Evolutionary conservation across 1,284 basidiomycete species (phyloP).

Genomic region (Cronartium ribicola): DNA sequence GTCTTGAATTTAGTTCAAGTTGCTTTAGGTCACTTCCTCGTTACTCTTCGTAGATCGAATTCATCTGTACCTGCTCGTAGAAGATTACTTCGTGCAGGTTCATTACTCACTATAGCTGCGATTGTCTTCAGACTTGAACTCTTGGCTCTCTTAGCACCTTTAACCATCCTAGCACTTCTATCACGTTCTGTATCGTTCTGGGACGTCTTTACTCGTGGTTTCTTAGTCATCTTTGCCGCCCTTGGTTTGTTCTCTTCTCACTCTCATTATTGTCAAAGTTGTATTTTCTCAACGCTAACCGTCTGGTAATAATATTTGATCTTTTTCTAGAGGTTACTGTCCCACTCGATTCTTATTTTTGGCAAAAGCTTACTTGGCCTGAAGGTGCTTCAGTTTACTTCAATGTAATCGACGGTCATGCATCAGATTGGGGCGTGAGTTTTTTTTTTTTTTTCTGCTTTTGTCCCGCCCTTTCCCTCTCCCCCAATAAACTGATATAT

Average conservation of each 20-base stretch:
- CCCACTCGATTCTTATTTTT: conserved; percentile 78
- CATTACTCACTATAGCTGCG: conserved; percentile 63
- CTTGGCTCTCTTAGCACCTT: conserved; percentile 62
- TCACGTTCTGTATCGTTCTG: conserved; percentile 55
- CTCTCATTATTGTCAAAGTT: neutral
- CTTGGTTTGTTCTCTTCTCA: conserved; percentile 56
- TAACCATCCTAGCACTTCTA: conserved; percentile 61
- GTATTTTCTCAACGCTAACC: neutral
- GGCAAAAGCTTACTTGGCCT: conserved; percentile 69
- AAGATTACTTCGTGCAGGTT: conserved; percentile 46
- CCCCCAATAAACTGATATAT: neutral
- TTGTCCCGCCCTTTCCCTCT: conserved; percentile 23
- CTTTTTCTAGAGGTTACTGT: conserved; percentile 61
- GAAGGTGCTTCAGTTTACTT: conserved; percentile 76
- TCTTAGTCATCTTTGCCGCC: conserved; percentile 59
- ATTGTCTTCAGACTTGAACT: conserved; percentile 79
- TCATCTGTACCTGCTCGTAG: conserved; percentile 38
- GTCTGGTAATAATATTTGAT: neutral
- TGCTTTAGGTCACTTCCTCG: conserved; percentile 54
- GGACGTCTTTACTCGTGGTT: conserved; percentile 58
- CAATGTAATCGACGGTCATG: conserved; percentile 82
- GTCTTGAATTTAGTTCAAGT: conserved; percentile 56
- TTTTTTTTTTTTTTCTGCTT: no score
- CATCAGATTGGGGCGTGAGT: conserved; percentile 84
- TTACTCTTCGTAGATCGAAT: conserved; percentile 45